Evolutionary conservation across 1,284 basidiomycete species (phyloP).

Genomic region (Abortiporus biennis): DNA sequence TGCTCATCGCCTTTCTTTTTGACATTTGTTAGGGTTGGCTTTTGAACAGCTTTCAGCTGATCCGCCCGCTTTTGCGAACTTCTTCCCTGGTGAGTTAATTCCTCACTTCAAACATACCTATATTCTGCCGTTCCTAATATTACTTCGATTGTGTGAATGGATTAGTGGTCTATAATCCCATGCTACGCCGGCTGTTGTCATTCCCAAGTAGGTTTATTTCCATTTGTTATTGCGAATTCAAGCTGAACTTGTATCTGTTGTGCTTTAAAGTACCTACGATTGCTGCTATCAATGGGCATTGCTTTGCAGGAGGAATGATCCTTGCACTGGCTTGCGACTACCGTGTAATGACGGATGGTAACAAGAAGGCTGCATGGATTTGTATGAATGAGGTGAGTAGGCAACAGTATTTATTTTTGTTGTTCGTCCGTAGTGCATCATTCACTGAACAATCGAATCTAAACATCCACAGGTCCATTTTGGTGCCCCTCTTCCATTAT

Average conservation of each 20-base stretch:
- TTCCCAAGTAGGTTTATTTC: constrained; percentile 55
- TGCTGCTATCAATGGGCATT: constrained; percentile 89
- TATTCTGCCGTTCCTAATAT: background rate
- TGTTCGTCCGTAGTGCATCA: background rate
- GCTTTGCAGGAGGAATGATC: constrained; percentile 84
- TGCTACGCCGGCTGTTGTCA: constrained; percentile 39
- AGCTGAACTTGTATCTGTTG: constrained; percentile 5
- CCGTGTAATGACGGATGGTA: constrained; percentile 82
- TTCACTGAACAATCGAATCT: constrained; percentile 7
- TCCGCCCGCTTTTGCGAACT: constrained; percentile 45
- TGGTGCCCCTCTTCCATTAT: constrained; percentile 74
- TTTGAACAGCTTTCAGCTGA: constrained; percentile 57
- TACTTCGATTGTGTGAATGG: background rate
- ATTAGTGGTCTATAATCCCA: constrained; percentile 31
- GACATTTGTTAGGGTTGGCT: constrained; percentile 57
- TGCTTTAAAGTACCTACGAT: constrained; percentile 63
- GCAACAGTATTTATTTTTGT: too few relatives aligned
- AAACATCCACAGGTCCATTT: constrained; percentile 61
- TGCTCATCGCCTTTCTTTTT: background rate
- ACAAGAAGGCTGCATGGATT: constrained; percentile 74
- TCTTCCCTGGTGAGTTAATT: constrained; percentile 56
- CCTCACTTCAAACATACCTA: constrained; percentile 29
- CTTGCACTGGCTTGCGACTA: constrained; percentile 84
- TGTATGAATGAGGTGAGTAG: constrained; percentile 87
- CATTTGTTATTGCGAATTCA: background rate